A percentile compares a stretch with the other conserved stretches of the same genome.
Evolutionary conservation across 805 yeast species (phyloP).

Genomic region (Torulaspora indica): DNA sequence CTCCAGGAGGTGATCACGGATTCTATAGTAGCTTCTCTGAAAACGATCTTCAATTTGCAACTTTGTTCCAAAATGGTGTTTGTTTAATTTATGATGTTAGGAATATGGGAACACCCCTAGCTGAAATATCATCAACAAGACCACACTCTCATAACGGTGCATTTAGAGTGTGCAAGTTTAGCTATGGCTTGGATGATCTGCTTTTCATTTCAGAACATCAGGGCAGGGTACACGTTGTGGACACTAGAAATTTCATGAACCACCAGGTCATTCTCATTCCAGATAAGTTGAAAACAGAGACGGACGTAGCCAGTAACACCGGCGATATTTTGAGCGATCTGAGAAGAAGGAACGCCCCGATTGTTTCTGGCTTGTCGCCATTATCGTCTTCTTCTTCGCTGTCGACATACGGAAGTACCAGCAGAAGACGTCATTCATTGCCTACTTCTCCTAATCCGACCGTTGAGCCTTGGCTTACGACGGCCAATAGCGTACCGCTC

Average conservation of each 20-base stretch:
- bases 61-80: slow-evolving; percentile 82
- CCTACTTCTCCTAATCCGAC: slow-evolving; percentile 15
- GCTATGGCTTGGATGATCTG: slow-evolving; percentile 68
- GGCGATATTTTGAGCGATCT: slow-evolving; percentile 7
- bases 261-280: slow-evolving; percentile 76
- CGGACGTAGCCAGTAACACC: slow-evolving; percentile 2
- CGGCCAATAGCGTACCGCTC: slow-evolving; percentile 30
- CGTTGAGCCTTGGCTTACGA: slow-evolving; percentile 28
- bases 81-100: slow-evolving; percentile 75
- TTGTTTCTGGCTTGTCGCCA: slow-evolving; percentile 11
- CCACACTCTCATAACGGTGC: slow-evolving; percentile 54
- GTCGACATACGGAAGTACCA: slow-evolving; percentile 6
- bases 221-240: slow-evolving; percentile 81
- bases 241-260: slow-evolving; percentile 64
- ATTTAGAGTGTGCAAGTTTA: slow-evolving; percentile 59
- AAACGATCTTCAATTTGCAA: slow-evolving; percentile 69
- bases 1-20: slow-evolving; percentile 65
- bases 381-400: slow-evolving; percentile 11
- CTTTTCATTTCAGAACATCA: slow-evolving; percentile 77
- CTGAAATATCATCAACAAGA: slow-evolving; percentile 57
- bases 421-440: slow-evolving; percentile 22
- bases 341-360: slow-evolving; percentile 10
- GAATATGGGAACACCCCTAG: slow-evolving; percentile 49
- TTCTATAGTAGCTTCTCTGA: slow-evolving; percentile 75
- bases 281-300: slow-evolving; percentile 23